Evolutionary conservation across 148 eudicot species (phyloP).

Genomic region (Rhododendron mucronatum): DNA sequence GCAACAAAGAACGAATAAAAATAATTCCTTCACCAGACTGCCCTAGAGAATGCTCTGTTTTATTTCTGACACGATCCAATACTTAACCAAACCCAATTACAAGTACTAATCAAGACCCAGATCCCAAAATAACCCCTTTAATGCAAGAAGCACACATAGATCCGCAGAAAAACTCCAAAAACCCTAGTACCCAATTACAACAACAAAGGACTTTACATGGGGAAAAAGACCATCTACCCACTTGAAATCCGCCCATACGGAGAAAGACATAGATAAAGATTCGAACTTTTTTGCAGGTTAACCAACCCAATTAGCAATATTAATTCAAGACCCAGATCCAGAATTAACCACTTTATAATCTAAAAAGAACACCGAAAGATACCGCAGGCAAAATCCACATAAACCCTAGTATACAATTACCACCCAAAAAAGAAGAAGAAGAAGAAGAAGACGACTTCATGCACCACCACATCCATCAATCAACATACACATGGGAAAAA

Average conservation of each 20-base stretch:
- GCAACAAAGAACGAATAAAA: not conserved
- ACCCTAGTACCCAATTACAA: not conserved
- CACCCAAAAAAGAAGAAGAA: not conserved
- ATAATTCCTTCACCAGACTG: not conserved
- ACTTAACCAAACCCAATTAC: not conserved
- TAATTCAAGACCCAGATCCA: not conserved
- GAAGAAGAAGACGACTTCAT: not conserved
- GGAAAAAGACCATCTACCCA: not conserved
- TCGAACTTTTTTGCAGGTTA: slow-evolving; percentile 67
- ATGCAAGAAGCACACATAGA: not conserved
- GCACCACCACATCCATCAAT: not conserved
- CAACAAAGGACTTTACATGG: not conserved
- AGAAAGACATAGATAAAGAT: not conserved
- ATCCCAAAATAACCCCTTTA: not conserved
- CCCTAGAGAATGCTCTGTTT: not conserved
- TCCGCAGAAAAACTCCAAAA: not conserved
- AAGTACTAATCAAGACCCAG: not conserved
- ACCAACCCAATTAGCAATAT: not conserved
- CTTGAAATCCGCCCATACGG: not conserved
- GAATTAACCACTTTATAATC: not conserved
- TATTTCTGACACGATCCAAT: not conserved
- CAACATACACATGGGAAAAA: not conserved
- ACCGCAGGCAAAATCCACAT: not conserved
- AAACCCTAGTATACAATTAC: not conserved
- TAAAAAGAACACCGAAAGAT: not conserved